A percentile compares a stretch with the other conserved stretches of the same genome.
These are phyloP conservation scores for Entomortierella parvispora DNA, from an alignment of 192 early-diverging fungal genomes.

Conservation along the genomic window DNA sequence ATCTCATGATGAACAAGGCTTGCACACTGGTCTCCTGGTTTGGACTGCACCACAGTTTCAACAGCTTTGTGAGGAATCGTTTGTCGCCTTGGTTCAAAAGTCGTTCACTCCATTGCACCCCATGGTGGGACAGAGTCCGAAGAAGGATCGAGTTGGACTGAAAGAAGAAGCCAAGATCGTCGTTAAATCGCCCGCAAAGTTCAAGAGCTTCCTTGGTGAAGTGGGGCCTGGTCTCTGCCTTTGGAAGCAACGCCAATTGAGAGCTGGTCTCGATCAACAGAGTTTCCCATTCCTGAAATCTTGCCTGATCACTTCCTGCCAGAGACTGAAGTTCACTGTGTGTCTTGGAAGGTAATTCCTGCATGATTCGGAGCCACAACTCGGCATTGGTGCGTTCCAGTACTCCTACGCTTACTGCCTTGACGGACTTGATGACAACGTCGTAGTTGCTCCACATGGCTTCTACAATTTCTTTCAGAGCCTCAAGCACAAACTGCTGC, in stretches of 20 bases:
- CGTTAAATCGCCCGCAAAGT: conserved; percentile 27
- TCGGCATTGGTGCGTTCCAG: conserved; percentile 8
- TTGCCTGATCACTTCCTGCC: not conserved
- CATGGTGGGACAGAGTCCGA: conserved; percentile 13
- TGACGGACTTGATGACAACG: not conserved
- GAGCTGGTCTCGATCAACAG: conserved; percentile 8
- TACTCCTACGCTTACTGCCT: not conserved
- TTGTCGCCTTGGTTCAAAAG: conserved; percentile 9
- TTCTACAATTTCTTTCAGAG: conserved; percentile 7
- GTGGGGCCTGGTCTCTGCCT: conserved; percentile 20
- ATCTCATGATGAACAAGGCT: conserved; percentile 31
- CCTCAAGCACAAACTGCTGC: not conserved
- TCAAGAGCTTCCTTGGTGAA: conserved; percentile 14
- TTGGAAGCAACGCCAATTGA: conserved; percentile 26
- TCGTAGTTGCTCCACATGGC: conserved; percentile 36
- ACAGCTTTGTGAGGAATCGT: conserved; percentile 18
- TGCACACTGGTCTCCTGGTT: conserved; percentile 29
- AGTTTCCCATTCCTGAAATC: conserved; percentile 25
- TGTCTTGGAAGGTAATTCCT: conserved; percentile 7
- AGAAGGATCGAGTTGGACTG: conserved; percentile 13
- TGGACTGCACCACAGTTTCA: conserved; percentile 40
- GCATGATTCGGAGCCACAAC: conserved; percentile 20
- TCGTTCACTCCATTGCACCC: conserved; percentile 12
- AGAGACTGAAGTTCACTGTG: not conserved
- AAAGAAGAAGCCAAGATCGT: conserved; percentile 21